These are phyloP conservation scores for Lachnellula suecica DNA, from an alignment of 2,329 filamentous ascomycete species.

Conservation along the genomic window DNA sequence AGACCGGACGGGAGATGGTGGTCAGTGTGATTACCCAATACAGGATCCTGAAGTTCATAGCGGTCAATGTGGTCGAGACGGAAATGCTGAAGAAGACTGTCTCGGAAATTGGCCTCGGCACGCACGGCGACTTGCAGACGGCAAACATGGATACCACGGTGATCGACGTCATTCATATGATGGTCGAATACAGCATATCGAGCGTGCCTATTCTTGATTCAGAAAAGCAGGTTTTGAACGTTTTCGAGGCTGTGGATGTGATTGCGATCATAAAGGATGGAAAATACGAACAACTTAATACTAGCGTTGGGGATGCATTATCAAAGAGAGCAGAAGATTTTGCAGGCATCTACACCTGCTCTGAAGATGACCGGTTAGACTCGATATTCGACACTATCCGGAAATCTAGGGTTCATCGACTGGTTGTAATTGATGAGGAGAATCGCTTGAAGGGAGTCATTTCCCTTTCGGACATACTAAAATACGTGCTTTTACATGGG, in stretches of 20 bases:
- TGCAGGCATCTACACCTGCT: conserved; percentile 95
- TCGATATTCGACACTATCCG: conserved; percentile 97
- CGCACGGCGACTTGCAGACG: conserved; percentile 77
- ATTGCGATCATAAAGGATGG: conserved; percentile 94
- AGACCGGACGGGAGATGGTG: conserved; percentile 88
- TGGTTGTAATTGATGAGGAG: conserved; percentile 90
- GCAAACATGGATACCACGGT: conserved; percentile 88
- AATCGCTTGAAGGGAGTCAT: conserved; percentile 84
- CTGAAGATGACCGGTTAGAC: conserved; percentile 84
- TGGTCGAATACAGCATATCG: conserved; percentile 92
- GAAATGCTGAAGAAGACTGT: conserved; percentile 86
- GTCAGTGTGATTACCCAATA: conserved; percentile 98
- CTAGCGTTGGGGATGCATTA: conserved; percentile 84
- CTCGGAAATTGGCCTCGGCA: conserved; percentile 80
- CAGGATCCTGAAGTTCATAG: conserved; percentile 96
- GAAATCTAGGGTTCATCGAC: conserved; percentile 87
- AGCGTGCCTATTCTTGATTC: conserved; percentile 90
- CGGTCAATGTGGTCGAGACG: conserved; percentile 85
- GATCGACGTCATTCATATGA: conserved; percentile 88
- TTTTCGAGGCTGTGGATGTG: conserved; percentile 97
- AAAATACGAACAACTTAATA: conserved; percentile 84
- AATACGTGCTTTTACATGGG: conserved; percentile 79
- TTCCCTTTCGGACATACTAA: conserved; percentile 92
- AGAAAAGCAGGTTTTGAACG: conserved; percentile 78
- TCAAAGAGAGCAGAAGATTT: conserved; percentile 88